phyloP scores from a whole-genome alignment of 441 rosid species.

The Isatis lusitanica region DNA sequence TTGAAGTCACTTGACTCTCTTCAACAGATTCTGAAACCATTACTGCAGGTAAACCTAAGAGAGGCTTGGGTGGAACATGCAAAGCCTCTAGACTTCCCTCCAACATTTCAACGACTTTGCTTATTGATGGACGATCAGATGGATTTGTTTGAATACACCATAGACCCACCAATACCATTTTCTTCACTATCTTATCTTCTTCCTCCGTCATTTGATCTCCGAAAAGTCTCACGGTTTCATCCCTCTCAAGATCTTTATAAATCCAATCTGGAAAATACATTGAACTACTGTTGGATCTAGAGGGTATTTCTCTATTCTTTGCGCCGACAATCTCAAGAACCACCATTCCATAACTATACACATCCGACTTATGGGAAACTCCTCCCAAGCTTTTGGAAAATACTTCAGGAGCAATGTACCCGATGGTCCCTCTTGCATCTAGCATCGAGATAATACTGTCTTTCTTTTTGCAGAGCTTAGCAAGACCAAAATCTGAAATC shows the following conservation, averaged over 20 bases:
- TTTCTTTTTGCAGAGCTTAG: not conserved
- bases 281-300: not conserved
- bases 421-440: not conserved
- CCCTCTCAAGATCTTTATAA: not conserved
- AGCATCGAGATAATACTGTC: not conserved
- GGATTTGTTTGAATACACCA: constrained; percentile 1
- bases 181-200: not conserved
- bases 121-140: not conserved
- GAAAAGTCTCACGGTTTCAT: not conserved
- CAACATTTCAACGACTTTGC: not conserved
- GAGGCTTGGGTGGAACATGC: not conserved
- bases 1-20: not conserved
- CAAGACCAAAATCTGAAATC: not conserved
- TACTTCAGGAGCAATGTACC: not conserved
- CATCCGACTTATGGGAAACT: not conserved
- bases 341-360: not conserved
- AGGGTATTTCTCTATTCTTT: not conserved
- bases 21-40: not conserved
- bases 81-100: not conserved
- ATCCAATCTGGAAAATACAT: not conserved
- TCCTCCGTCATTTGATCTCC: not conserved
- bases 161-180: constrained; percentile 3
- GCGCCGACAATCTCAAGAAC: not conserved
- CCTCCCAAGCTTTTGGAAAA: not conserved
- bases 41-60: not conserved